These are phyloP conservation scores for Glycyrrhiza uralensis DNA, from an alignment of 306 rosid genomes.

Conservation along the genomic window DNA sequence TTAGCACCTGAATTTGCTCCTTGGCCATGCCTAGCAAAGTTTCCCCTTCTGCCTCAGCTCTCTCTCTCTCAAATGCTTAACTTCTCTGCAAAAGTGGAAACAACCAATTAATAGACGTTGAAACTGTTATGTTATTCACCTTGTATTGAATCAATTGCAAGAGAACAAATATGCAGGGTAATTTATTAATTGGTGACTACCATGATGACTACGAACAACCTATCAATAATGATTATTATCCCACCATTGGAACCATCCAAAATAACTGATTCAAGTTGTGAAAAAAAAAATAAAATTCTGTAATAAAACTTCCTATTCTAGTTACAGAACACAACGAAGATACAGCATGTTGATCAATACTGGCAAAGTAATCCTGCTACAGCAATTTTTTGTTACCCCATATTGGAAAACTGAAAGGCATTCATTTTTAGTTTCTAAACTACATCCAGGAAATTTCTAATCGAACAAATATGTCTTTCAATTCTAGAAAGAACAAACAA, in stretches of 20 bases:
- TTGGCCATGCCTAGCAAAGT: constrained; percentile 39
- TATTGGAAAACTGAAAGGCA: no score
- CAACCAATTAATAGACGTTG: not conserved
- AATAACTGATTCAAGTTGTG: not conserved
- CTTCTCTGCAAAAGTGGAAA: constrained; percentile 31
- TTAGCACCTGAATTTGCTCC: constrained; percentile 52
- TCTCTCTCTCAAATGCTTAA: not conserved
- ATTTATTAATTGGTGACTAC: not conserved
- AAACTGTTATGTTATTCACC: not conserved
- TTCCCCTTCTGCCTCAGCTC: not conserved
- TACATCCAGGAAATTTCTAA: no score
- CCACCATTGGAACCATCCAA: not conserved
- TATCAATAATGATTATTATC: not conserved
- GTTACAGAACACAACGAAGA: no score
- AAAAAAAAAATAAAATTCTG: not conserved
- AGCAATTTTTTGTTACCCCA: no score
- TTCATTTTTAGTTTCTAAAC: no score
- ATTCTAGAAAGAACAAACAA: no score
- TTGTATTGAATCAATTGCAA: not conserved
- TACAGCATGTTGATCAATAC: no score
- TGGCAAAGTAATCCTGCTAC: no score
- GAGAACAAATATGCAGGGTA: not conserved
- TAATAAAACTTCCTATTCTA: no score
- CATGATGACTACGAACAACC: not conserved
- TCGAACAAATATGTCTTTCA: no score